Conservation (phyloP, 2,329 filamentous ascomycete genomes). For the Fusarium beomiforme region DNA sequence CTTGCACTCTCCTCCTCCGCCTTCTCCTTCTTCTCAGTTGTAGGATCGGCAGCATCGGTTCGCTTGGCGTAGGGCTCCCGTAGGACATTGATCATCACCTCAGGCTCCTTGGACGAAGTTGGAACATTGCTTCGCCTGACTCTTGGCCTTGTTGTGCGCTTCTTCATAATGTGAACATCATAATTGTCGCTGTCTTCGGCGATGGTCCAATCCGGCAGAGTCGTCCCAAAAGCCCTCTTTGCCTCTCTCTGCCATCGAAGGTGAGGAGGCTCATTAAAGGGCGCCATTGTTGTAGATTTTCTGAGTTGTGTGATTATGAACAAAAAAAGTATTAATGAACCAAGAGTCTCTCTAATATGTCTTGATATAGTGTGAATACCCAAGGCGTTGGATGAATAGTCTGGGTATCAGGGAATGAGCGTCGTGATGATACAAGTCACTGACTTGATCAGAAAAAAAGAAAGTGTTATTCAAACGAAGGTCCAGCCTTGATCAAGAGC, state of each 20-base stretch:
- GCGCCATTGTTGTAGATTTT: constrained; percentile 22
- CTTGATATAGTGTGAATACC: constrained; percentile 10
- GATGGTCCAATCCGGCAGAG: constrained; percentile 42
- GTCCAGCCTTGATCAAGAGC: constrained; percentile 40
- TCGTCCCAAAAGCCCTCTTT: constrained; percentile 25
- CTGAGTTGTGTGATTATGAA: not conserved
- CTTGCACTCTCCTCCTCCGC: not conserved
- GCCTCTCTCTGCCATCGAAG: constrained; percentile 33
- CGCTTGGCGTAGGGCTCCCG: constrained; percentile 1
- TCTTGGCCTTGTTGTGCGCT: constrained; percentile 9
- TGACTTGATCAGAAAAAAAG: constrained; percentile 35
- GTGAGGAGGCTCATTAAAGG: constrained; percentile 16
- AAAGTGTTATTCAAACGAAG: constrained; percentile 32
- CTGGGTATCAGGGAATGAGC: constrained; percentile 23
- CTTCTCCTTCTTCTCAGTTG: constrained; percentile 1
- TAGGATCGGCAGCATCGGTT: not conserved
- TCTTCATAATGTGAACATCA: constrained; percentile 32
- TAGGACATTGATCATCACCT: constrained; percentile 8
- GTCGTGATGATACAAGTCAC: constrained; percentile 34
- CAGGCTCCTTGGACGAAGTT: constrained; percentile 6
- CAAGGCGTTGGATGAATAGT: constrained; percentile 8
- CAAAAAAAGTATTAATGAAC: constrained; percentile 11
- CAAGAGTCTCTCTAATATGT: not conserved
- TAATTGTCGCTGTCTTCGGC: constrained; percentile 41
- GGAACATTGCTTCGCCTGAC: constrained; percentile 11